Evolutionary conservation across 2,329 filamentous ascomycete species (phyloP), one percentile per base, ranked within the genome.

Genomic region (Aureobasidium sp.): DNA sequence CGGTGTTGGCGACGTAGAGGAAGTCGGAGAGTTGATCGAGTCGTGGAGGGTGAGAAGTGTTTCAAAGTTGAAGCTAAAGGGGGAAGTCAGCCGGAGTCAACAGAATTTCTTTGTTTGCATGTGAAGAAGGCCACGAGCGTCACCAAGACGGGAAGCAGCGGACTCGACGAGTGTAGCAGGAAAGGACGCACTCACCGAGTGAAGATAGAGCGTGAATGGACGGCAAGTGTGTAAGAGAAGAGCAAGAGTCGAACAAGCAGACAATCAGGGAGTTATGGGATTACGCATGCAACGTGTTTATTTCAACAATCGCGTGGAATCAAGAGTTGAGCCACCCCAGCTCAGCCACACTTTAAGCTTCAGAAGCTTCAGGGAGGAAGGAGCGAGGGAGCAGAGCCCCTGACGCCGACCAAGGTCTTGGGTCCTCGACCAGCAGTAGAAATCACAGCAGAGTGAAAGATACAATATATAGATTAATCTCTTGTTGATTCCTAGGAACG

Each of bases 51-150:
- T 31, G 35, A 35, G 9, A 3, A 35, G 49, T 24, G 49, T 37
- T 24, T 52, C 33, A 24, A 33, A 22, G 33, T n/a, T n/a, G 49
- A n/a, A 24, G 39, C 37, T 37, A 24, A 61, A 54, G 29, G 37
- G 59, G 58, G 45, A 52, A 37, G 54, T 59, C 54, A 59, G 54
- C 54, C 31, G 35, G 17, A 60, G 57, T 60, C 57, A 60, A 60
- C 57, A 50, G 31, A 59, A 60, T 61, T 61, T 61, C 60, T 48
- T 56, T 61, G 60, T 61, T 56, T 49, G 50, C 48, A 61, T 54
- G 60, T 61, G 60, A 61, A 19, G 39, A 11, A 17, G 45, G 40
- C n/a, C 35, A 45, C 35, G 22, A 52, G 57, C 44, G 44, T 49
- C 45, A 22, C 17, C 12, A 22, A 12, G n/a, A 52, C 49, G 49